Evolutionary conservation across 2,329 filamentous ascomycete genomes (phyloP), one percentile per base, ranked within the genome.

Genomic region (Cytospora piceae): DNA sequence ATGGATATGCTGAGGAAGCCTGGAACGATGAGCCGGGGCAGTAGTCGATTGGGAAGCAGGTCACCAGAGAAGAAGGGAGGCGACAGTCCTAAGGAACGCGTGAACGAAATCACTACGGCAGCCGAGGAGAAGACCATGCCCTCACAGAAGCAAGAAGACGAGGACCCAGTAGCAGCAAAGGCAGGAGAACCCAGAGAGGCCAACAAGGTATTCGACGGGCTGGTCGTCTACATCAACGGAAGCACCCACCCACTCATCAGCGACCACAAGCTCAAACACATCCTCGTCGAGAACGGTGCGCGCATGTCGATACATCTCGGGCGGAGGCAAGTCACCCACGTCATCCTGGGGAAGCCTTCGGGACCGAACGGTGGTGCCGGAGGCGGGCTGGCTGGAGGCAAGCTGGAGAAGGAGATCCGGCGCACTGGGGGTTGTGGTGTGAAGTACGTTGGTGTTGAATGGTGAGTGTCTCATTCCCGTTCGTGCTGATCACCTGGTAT

Each of bases 181-280:
- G 17, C 39, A 34, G 55, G 39, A 37, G 27, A 17, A 6, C 78
- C 78, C 64, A 85, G 80, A 76, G 76, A 60, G 63, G 63, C 66
- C 68, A 74, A 71, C 70, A 73, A 80, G 56, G 84, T 96, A 61
- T 94, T 97, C 74, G 78, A 85, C 54, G 86, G 88, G 20, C 83
- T 93, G 27, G 88, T 86, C 60, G 85, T 97, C 71, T 95, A 94
- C 78, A 85, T 97, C 77, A 97, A 97, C 77, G 93, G 93, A 67
- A 94, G 91, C 70, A 96, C 93, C 2, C 85, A 88, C 67, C 93
- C 94, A 1, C 77, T 87, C 29, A 85, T 97, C 68, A 96, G 92
- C 17, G 94, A 97, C 76, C 91, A 96, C 79, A 90, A 87, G 74
- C 84, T 97, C 65, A 96, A 95, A 80, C 88, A 89, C 63, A 77